Percentiles rank a stretch among this genome's conserved stretches.
Conservation (phyloP, 345 rosid genomes). For the Boechera divaricarpa region DNA sequence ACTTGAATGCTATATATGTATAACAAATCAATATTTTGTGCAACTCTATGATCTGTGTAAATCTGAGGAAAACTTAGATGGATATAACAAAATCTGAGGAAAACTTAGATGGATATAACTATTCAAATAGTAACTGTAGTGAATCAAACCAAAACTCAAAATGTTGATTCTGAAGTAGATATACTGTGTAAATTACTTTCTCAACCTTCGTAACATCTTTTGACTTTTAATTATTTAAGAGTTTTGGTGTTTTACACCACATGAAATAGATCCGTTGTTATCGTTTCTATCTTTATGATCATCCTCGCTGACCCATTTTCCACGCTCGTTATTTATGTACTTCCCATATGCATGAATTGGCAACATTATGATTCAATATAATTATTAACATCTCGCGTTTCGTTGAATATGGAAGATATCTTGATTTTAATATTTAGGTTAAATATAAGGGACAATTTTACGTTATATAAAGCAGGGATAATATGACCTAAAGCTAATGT, state of each 20-base stretch:
- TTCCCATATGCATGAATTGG: conserved; percentile 36
- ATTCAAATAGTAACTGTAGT: not conserved
- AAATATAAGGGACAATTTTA: not conserved
- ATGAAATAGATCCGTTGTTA: conserved; percentile 48
- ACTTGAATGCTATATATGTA: not conserved
- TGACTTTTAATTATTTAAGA: conserved; percentile 32
- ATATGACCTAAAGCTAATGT: no score
- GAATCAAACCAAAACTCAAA: not conserved
- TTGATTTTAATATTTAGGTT: not conserved
- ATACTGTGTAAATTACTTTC: not conserved
- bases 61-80: not conserved
- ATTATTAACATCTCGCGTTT: conserved; percentile 12
- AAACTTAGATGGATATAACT: not conserved
- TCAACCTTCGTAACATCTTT: conserved; percentile 28
- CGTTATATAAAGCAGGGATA: not conserved
- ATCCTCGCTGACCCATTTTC: conserved; percentile 41
- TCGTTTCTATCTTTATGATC: conserved; percentile 47
- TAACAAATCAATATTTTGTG: not conserved
- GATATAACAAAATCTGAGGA: not conserved
- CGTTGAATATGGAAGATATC: conserved; percentile 6
- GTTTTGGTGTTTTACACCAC: conserved; percentile 39
- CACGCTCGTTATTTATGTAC: conserved; percentile 39
- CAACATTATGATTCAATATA: conserved; percentile 15
- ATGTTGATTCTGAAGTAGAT: not conserved
- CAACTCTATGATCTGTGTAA: not conserved